Evolutionary conservation across 371 early-diverging fungal genomes (phyloP).

Genomic region (Mucor lusitanicus): DNA sequence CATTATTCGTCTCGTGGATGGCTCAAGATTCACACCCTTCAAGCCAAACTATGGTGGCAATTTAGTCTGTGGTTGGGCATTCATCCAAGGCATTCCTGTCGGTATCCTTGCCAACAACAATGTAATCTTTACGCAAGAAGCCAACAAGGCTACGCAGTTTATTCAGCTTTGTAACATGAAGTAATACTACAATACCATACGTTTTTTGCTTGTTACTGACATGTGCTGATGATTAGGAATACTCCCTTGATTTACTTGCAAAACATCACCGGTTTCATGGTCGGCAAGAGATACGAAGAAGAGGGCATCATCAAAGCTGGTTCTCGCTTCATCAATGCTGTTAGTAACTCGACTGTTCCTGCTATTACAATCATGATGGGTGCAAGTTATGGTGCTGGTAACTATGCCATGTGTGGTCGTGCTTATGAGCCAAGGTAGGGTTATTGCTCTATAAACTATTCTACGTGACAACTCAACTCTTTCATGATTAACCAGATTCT

Average conservation of each 20-base stretch:
- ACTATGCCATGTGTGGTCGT: constrained; percentile 80
- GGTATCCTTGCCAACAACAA: constrained; percentile 78
- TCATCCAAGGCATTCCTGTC: constrained; percentile 69
- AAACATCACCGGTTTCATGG: constrained; percentile 84
- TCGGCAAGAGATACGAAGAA: constrained; percentile 77
- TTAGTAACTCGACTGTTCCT: constrained; percentile 73
- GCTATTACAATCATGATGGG: constrained; percentile 79
- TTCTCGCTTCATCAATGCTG: constrained; percentile 75
- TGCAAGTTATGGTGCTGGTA: constrained; percentile 80
- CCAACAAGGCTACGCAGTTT: constrained; percentile 80
- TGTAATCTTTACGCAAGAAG: constrained; percentile 71
- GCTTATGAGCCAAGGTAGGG: constrained; percentile 68
- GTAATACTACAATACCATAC: constrained; percentile 22
- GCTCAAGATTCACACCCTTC: constrained; percentile 64
- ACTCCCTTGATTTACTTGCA: constrained; percentile 70
- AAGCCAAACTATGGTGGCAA: constrained; percentile 73
- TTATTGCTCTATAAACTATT: not conserved
- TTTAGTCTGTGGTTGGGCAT: constrained; percentile 68
- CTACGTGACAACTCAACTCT: not conserved
- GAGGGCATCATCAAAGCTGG: constrained; percentile 82
- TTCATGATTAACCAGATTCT: constrained; percentile 42
- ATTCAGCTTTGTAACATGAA: constrained; percentile 76
- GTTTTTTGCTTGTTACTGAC: not conserved
- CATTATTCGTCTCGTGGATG: constrained; percentile 70
- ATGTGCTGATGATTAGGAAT: constrained; percentile 36